Evolutionary conservation across 768 basidiomycete species (phyloP), one percentile per base, ranked within the genome.

Genomic region (Amanita polypyramis): DNA sequence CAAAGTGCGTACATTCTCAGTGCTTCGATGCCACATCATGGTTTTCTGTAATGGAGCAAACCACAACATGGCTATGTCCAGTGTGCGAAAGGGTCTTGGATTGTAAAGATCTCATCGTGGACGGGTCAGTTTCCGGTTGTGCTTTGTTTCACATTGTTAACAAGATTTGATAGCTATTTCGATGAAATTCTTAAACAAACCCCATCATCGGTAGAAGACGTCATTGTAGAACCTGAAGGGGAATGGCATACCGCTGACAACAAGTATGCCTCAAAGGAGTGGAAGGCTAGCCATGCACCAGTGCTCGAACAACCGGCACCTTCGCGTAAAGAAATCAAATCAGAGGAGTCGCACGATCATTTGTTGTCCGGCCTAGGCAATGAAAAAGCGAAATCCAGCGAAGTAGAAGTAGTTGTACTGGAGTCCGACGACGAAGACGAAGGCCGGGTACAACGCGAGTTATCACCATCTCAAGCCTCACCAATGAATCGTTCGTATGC

Each of bases 1-100:
- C 69, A n/a, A 70, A 73, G 51, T 98, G 96, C 58, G 80, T 86
- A 32, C 96, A 98, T 64, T 68, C 87, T 5, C 88, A 93, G 56
- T 99, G 96, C 62, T 99, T 98, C 65, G 96, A 99, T 64, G 93
- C 93, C 0, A 74, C 73, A 14, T 90, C 87, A 34, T 99, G 93
- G 93, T 90, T 85, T 58, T 83, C 84, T 4, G 80, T 95, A 61
- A 98, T 96, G 80, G 89, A 95, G 58, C 84, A 90, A 66, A 97
- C 93, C 7, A 96, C 95, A 2, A 93, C 92, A 25, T 99, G 89
- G 85, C 64, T 85, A 39, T 98, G 96, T 64, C 95, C 96, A 21
- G 85, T 92, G 36, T 98, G 96, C 65, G 89, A 91, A 61, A 82
- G 78, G 58, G 68, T 73, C 39, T 63, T 99, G 45, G 78, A 82